A percentile compares a stretch with the other conserved stretches of the same genome.
Evolutionary conservation across 768 basidiomycete species (phyloP).

Genomic region (Lentinus brumalis): DNA sequence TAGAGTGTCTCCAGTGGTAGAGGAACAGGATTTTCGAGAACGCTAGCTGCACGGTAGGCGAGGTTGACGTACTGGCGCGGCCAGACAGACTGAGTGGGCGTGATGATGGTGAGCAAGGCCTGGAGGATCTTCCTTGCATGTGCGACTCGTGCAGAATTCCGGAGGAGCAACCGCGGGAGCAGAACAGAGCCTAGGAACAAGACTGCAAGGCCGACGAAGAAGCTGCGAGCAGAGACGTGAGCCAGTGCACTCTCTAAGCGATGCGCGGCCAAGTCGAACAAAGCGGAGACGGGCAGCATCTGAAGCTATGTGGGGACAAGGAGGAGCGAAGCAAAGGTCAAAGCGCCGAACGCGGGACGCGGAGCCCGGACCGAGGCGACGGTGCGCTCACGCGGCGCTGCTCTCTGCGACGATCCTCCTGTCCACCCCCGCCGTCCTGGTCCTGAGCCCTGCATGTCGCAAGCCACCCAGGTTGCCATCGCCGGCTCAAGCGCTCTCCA

Average conservation of each 20-base stretch:
- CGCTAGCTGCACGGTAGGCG: slow-evolving; percentile 5
- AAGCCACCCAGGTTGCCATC: slow-evolving; percentile 58
- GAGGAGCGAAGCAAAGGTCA: neutral
- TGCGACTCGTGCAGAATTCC: neutral
- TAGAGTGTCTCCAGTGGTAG: slow-evolving; percentile 13
- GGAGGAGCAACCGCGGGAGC: neutral
- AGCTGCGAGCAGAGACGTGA: neutral
- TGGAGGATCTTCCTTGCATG: slow-evolving; percentile 3
- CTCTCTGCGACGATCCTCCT: too few species aligned
- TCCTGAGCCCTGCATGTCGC: slow-evolving; percentile 37
- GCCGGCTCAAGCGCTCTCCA: slow-evolving; percentile 43
- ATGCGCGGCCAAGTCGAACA: neutral
- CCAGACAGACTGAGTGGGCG: slow-evolving; percentile 24
- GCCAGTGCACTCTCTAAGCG: neutral
- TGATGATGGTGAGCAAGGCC: slow-evolving; percentile 15
- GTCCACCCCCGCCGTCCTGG: too few species aligned
- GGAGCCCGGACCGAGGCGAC: too few species aligned
- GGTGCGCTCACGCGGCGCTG: too few species aligned
- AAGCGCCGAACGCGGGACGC: neutral
- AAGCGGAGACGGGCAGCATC: neutral
- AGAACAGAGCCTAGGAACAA: too few species aligned
- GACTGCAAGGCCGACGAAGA: neutral
- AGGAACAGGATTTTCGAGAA: neutral
- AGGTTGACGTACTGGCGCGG: slow-evolving; percentile 11
- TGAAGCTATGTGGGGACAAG: neutral